Base-by-base conservation (phyloP, 139 green algal genomes). In the Trebouxia sp. region DNA sequence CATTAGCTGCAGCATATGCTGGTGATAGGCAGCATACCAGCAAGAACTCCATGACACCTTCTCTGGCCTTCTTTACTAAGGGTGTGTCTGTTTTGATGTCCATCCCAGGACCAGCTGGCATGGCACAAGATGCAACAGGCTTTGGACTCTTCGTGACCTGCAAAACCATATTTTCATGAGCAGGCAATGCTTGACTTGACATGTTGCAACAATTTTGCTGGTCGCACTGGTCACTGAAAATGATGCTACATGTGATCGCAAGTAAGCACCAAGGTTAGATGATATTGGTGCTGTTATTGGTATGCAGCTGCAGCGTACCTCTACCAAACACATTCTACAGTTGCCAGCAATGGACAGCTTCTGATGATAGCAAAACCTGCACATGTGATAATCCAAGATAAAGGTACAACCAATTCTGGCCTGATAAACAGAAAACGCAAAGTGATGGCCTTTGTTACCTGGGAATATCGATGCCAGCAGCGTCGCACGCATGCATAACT, bases 11-110 rank as follows among this genome's bases (percentile, higher is more conserved):
- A n/a, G n/a, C n/a, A n/a, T n/a, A n/a, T n/a, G n/a, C n/a, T n/a
- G n/a, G n/a, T n/a, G n/a, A 22, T 62, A 42, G 24, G 7, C 17
- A 15, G 53, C 85, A 24, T 53, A 97, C 87, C 84, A 99, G 91
- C 83, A 99, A 85, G 69, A 99, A 98, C 93, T 99, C 97, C 97
- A 99, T 99, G 32, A 99, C 97, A 28, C 97, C 97, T 89, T 99
- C 97, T 10, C 97, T 87, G 7, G 97, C 97, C 81, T 99, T 99
- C 89, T 98, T 98, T n/a, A 99, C 96, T 50, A 97, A 83, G 6
- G 91, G 91, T 28, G 93, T 97, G 83, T 97, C 88, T 22, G 95
- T 99, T 82, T 98, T 98, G 77, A 99, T 97, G 20, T 94, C 94
- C 97, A 99, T 99, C 76, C 93, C 93, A 10, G 97, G 97, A 15